Evolutionary conservation across 1,139 yeast species (phyloP).

Genomic region (Kluyveromyces marxianus): DNA sequence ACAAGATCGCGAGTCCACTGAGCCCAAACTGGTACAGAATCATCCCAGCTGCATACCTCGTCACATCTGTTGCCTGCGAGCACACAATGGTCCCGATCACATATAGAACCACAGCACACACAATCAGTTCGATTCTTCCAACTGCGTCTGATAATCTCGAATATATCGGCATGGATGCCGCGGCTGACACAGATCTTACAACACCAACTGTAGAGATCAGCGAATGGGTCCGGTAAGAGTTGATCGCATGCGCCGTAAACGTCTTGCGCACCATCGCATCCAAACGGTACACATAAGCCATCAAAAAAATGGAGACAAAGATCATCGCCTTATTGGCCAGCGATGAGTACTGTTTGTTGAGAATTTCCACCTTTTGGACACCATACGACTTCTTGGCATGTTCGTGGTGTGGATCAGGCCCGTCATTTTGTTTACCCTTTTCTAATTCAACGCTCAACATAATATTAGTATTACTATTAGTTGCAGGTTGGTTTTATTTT

Average conservation of each 20-base stretch:
- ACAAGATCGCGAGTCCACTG: slow-evolving; percentile 45
- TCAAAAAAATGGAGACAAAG: slow-evolving; percentile 43
- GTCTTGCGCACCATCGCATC: slow-evolving; percentile 45
- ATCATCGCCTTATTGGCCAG: slow-evolving; percentile 11
- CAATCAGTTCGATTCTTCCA: slow-evolving; percentile 49
- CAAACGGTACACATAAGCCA: slow-evolving; percentile 50
- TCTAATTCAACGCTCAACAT: too few species aligned
- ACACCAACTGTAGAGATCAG: slow-evolving; percentile 51
- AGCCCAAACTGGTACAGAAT: slow-evolving; percentile 51
- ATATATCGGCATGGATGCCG: slow-evolving; percentile 55
- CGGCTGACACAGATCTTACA: slow-evolving; percentile 49
- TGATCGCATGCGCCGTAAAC: background rate
- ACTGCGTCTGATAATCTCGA: slow-evolving; percentile 57
- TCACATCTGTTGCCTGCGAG: slow-evolving; percentile 49
- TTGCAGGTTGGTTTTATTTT: too few species aligned
- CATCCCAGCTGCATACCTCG: slow-evolving; percentile 57
- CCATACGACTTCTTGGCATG: slow-evolving; percentile 4
- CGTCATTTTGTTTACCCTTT: too few species aligned
- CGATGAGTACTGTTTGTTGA: slow-evolving; percentile 14
- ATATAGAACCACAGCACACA: slow-evolving; percentile 45
- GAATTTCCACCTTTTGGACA: slow-evolving; percentile 17
- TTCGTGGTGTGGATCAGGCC: too few species aligned
- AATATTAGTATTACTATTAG: too few species aligned
- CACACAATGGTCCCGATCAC: slow-evolving; percentile 55
- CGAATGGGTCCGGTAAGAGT: slow-evolving; percentile 25